Base-by-base conservation (phyloP, 768 basidiomycete genomes). In the Chalciporus piperatus region DNA sequence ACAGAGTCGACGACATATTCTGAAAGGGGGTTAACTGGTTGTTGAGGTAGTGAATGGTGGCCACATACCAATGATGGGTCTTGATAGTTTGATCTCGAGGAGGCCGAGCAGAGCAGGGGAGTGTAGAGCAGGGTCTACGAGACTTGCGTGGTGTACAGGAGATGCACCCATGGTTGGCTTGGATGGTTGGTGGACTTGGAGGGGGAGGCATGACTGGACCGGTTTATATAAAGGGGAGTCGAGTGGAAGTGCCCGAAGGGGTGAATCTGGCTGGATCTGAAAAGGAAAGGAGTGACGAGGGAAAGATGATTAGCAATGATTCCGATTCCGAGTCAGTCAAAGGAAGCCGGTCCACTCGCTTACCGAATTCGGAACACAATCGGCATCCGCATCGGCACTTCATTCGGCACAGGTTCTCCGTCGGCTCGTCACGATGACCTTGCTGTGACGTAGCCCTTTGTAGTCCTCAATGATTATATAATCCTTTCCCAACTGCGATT, bases 1-100 rank as follows among this genome's bases (percentile, higher is more conserved):
- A 89, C 83, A 20, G 69, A 75, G 66, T 89, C 85, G 13, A 87
- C 78, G 50, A 85, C 71, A 69, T 87, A 84, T 50, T 89, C 88
- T 90, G n/a, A 43, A 43, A 25, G 6, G 13, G 45, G 37, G 13
- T 33, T 54, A 16, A 51, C 50, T 0, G 8, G 28, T 51, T 5
- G 22, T 2, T 41, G 33, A 5, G 45, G 16, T 37, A 20, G 53
- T 27, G n/a, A 35, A 35, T 9, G 19, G 27, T 10, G 32, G 40
- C 5, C 3, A 78, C 84, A 41, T 58, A 89, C 88, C 85, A 47
- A 87, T 81, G 64, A 90, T 67, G 27, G 76, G 74, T 46, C 75
- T 71, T 45, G 81, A 74, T 52, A 89, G 69, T 70, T 85, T 82
- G 60, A 84, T 67, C 58, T 84, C 80, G 59, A 89, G 71, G 57